phyloP scores from a whole-genome alignment of 164 flowering plant genomes.

The Houttuynia cordata region DNA sequence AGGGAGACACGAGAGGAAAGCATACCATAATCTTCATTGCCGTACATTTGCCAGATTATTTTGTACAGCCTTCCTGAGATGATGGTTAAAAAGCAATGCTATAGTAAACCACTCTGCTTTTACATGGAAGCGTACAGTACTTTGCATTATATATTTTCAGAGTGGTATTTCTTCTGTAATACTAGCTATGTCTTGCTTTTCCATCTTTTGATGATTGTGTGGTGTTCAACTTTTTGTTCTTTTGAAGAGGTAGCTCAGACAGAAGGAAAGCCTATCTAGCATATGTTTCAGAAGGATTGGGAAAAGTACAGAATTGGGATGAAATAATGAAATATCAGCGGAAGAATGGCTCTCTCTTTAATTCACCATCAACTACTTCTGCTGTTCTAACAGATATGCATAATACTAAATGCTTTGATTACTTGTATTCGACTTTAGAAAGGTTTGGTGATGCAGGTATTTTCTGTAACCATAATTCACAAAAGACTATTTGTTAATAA shows the following conservation, averaged over 20 bases:
- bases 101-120: too few species aligned
- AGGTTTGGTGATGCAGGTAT: constrained; percentile 62
- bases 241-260: constrained; percentile 13
- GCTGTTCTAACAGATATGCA: constrained; percentile 43
- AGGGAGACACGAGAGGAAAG: too few species aligned
- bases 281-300: constrained; percentile 72
- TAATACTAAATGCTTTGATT: constrained; percentile 43
- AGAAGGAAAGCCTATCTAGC: constrained; percentile 48
- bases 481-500: too few species aligned
- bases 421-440: constrained; percentile 42
- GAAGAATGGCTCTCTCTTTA: constrained; percentile 81
- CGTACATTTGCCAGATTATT: too few species aligned
- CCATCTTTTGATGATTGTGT: not conserved
- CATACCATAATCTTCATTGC: too few species aligned
- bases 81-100: too few species aligned
- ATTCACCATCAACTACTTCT: constrained; percentile 88
- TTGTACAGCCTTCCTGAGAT: too few species aligned
- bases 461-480: not conserved
- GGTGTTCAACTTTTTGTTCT: not conserved
- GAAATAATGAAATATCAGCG: constrained; percentile 64
- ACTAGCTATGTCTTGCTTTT: too few species aligned
- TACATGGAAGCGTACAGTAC: too few species aligned
- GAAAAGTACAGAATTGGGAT: constrained; percentile 51
- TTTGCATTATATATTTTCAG: too few species aligned
- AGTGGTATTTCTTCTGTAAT: too few species aligned